Conservation (phyloP, 306 rosid genomes). For the Rosa multiflora region DNA sequence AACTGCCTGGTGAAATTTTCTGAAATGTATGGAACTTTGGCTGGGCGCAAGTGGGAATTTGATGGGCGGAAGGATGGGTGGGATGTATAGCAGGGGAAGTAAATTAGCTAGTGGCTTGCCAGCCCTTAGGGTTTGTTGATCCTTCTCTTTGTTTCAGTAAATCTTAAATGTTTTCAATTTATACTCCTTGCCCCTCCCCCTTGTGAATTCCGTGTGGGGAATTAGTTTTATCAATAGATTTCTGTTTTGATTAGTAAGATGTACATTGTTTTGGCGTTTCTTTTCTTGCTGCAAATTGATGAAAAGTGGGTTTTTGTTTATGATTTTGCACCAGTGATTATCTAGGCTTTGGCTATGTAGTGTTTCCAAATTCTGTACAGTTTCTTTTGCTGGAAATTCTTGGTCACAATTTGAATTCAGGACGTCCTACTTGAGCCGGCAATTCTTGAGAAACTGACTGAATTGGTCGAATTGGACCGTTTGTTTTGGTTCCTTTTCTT, state of each 20-base stretch:
- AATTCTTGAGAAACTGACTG: too few relatives aligned
- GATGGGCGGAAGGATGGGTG: constrained; percentile 82
- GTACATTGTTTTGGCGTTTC: constrained; percentile 48
- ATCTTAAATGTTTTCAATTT: constrained; percentile 16
- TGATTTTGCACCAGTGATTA: not conserved
- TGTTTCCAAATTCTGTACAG: not conserved
- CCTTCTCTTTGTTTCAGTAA: constrained; percentile 26
- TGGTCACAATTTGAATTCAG: too few relatives aligned
- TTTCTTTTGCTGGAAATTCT: too few relatives aligned
- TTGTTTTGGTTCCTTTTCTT: too few relatives aligned
- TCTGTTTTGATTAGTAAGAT: constrained; percentile 41
- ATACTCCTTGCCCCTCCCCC: constrained; percentile 33
- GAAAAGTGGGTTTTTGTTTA: not conserved
- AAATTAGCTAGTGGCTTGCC: constrained; percentile 28
- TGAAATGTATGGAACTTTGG: constrained; percentile 68
- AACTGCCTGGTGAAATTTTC: constrained; percentile 72
- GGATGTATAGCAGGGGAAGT: constrained; percentile 64
- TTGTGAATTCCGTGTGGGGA: constrained; percentile 50
- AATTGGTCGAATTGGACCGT: too few relatives aligned
- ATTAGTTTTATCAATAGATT: constrained; percentile 31
- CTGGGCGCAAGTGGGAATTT: constrained; percentile 64
- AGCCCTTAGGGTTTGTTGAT: constrained; percentile 29
- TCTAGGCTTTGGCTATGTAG: not conserved
- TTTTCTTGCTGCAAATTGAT: not conserved
- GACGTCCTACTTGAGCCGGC: too few relatives aligned